phyloP scores from a whole-genome alignment of 805 yeast species.

The Metschnikowia lochheadii region DNA sequence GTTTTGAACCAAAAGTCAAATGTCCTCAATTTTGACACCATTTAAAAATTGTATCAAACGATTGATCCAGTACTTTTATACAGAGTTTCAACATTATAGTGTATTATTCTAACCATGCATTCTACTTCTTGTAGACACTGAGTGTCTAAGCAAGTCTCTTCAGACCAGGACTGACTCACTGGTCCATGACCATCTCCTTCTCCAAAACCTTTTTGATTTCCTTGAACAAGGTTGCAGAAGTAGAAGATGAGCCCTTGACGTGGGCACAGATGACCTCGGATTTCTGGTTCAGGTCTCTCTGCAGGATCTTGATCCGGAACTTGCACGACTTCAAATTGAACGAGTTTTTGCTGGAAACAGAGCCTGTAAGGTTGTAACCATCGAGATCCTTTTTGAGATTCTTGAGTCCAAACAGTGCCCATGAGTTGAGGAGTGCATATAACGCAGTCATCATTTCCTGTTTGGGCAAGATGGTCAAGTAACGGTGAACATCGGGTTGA shows the following conservation, averaged over 20 bases:
- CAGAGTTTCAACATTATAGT: too few relatives aligned
- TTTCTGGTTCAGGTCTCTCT: constrained; percentile 38
- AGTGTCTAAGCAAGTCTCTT: too few relatives aligned
- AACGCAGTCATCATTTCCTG: constrained; percentile 64
- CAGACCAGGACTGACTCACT: neutral
- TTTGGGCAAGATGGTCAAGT: constrained; percentile 39
- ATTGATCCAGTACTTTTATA: too few relatives aligned
- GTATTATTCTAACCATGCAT: too few relatives aligned
- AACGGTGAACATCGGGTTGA: constrained; percentile 29
- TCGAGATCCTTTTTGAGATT: constrained; percentile 46
- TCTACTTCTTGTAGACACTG: neutral
- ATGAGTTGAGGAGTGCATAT: constrained; percentile 55
- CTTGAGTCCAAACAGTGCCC: constrained; percentile 69
- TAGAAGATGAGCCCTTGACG: constrained; percentile 60
- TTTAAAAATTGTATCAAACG: too few relatives aligned
- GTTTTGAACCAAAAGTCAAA: too few relatives aligned
- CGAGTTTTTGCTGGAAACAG: constrained; percentile 57
- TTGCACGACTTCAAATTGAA: constrained; percentile 60
- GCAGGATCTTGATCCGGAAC: constrained; percentile 51
- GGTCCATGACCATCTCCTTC: constrained; percentile 58
- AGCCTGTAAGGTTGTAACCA: constrained; percentile 50
- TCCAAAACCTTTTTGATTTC: constrained; percentile 64
- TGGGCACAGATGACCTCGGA: constrained; percentile 58
- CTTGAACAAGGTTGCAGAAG: constrained; percentile 53
- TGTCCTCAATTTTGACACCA: too few relatives aligned